Evolutionary conservation across 768 basidiomycete genomes (phyloP).

Genomic region (Psilocybe azurescens): DNA sequence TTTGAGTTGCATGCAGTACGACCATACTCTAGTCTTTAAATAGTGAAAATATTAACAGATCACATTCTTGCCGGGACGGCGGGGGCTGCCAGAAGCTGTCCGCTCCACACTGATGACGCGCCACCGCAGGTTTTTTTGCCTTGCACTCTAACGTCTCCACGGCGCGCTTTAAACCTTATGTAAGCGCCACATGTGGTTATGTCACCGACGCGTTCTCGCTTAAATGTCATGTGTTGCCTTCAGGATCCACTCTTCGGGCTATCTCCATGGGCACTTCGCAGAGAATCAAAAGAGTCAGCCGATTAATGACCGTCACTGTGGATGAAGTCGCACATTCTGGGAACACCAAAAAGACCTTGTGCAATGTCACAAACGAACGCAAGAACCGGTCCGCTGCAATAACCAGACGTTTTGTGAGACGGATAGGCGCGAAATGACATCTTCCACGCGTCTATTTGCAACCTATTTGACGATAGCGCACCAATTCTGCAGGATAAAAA

Average conservation of each 20-base stretch:
- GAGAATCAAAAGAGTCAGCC: background rate
- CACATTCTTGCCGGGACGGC: too few species aligned
- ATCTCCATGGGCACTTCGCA: conserved; percentile 12
- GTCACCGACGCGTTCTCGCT: conserved; percentile 5
- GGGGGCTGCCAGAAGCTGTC: too few species aligned
- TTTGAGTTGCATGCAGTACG: too few species aligned
- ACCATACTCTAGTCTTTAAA: too few species aligned
- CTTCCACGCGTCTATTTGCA: conserved; percentile 9
- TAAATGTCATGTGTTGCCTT: conserved; percentile 10
- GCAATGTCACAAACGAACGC: background rate
- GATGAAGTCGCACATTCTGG: background rate
- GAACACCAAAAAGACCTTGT: background rate
- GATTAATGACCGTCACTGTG: conserved; percentile 14
- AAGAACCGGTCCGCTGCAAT: conserved; percentile 10
- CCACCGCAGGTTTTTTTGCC: background rate
- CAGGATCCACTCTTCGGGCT: conserved; percentile 8
- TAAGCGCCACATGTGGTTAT: conserved; percentile 11
- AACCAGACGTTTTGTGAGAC: conserved; percentile 5
- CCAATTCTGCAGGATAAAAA: conserved; percentile 6
- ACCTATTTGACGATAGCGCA: conserved; percentile 1
- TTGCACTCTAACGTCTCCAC: background rate
- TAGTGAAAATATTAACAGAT: too few species aligned
- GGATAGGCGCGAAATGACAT: conserved; percentile 5
- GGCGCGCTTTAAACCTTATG: background rate
- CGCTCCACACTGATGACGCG: background rate